Base-by-base conservation (phyloP, 2,329 filamentous ascomycete genomes). In the Tolypocladium guangdongense region DNA sequence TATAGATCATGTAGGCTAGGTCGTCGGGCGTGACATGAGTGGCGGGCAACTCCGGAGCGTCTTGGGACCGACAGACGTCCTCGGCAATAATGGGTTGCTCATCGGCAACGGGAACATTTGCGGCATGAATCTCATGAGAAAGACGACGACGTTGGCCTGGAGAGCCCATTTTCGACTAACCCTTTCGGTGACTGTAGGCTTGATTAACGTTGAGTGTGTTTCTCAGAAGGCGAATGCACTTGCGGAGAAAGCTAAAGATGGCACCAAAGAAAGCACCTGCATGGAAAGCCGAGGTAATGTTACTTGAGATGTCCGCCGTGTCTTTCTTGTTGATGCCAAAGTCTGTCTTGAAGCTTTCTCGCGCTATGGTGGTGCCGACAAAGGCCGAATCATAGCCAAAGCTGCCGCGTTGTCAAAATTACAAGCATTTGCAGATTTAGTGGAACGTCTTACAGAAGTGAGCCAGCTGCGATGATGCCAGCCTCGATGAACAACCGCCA, bases 341-440 rank as follows among this genome's bases (percentile, higher is more conserved):
- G 54, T 76, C 75, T 14, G 62, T 58, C 57, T 72, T 68, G 65
- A 81, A 80, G 54, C 70, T 72, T 20, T 67, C 57, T 30, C 73
- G 74, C 3, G 74, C 70, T 52, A 80, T 79, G 0, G 77, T 80
- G 0, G 75, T 78, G 4, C 78, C 78, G 24, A 80, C 72, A 62
- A 80, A 80, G 16, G 76, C 74, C 3, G 71, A 74, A 57, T 80
- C 77, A 58, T 80, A 78, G 16, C 77, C 76, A 55, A 78, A 78
- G 5, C 73, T 74, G 27, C 37, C 14, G n/a, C n/a, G 1, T 30
- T 12, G 22, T 54, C 18, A 55, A 51, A 54, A 35, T 30, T 18
- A 50, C 4, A 12, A 33, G 12, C 12, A 4, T 30, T 10, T n/a
- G 14, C 20, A 6, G 10, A 35, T 18, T 16, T 7, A 36, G 14